Evolutionary conservation across 2,329 filamentous ascomycete species (phyloP), one percentile per base, ranked within the genome.

Genomic region (Stemphylium lycopersici): DNA sequence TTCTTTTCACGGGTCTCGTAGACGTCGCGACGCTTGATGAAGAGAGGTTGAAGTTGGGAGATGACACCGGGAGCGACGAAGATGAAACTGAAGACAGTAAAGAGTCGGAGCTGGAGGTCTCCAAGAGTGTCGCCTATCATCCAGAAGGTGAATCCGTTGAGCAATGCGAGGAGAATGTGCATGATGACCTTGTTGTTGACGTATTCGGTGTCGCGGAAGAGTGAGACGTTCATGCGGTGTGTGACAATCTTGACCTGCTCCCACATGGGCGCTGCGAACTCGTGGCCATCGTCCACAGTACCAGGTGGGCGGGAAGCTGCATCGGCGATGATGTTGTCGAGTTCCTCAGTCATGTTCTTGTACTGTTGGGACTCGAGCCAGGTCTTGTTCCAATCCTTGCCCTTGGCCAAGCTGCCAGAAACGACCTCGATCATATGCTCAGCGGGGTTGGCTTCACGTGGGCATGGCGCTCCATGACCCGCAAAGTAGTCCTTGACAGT

Each of bases 401-500:
- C 41, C 22, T 24, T 29, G 3, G 41, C 32, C 12, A 44, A 31
- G 22, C 16, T 44, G 12, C 41, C 54, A 32, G 38, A 55, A 31
- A 59, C 80, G 52, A 80, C 75, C 44, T 81, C 77, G 26, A 83
- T 70, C 87, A 92, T 90, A 84, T 86, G 90, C 72, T 93, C 90
- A 15, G 90, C 90, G 4, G 90, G 90, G 75, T 93, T 95, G 22
- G 86, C 86, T 7, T 85, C 83, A 0, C 73, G 53, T 0, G 84
- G 85, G 68, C 89, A 93, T 29, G 80, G 78, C 0, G 84, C 87
- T 39, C 89, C 86, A 62, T 89, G 84, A 31, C 83, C 79, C 71
- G 90, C 88, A 65, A 95, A 93, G 74, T 93, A 95, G 49, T 78
- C 77, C 1, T 84, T 88, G 68, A 93, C 76, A 0, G 78, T 83